Base-by-base conservation (phyloP, 306 rosid species). In the Corylus heterophylla region DNA sequence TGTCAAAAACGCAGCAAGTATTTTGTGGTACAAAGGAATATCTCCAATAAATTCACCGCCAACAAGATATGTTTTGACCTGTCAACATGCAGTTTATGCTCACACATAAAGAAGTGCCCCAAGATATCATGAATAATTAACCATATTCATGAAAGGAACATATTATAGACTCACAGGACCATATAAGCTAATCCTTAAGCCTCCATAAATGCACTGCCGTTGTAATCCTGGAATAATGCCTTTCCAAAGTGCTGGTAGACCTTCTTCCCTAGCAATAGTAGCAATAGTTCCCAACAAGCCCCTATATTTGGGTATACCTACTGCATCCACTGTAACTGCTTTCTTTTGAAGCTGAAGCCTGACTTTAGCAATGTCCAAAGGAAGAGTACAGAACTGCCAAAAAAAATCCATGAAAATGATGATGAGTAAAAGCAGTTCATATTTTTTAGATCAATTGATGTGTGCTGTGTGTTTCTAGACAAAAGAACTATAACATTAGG, bases 271-370 rank as follows among this genome's bases (percentile, higher is more conserved):
- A 63, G 98, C 92, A 66, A 96, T 91, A 61, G 98, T 96, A 76
- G 89, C 77, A 45, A 93, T 67, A 0, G 99, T 93, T 54, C 88
- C 94, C 75, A 93, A 82, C 83, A 93, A 85, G 55, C 99, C 98
- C 72, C 63, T 88, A 74, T 96, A 96, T 68, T 88, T 93, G 22
- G 93, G 91, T 27, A 70, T n/a, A 50, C 85, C 84, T 20, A 27
- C 74, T 66, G 81, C 96, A 72, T 90, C 97, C 58, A 74, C 80
- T 9, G 22, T 54, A 39, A 75, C 85, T 16, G 86, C 80, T 85
- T 89, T 96, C 88, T 83, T 91, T 78, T 93, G 99, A 27, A 96
- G 94, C 82, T 96, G 99, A 82, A 96, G 97, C 88, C 99, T 91
- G 63, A 96, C 99, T 85, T 96, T 96, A 54, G 99, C 99, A 12